phyloP scores from a whole-genome alignment of 257 asterid genomes.

The Nicotiana sylvestris region DNA sequence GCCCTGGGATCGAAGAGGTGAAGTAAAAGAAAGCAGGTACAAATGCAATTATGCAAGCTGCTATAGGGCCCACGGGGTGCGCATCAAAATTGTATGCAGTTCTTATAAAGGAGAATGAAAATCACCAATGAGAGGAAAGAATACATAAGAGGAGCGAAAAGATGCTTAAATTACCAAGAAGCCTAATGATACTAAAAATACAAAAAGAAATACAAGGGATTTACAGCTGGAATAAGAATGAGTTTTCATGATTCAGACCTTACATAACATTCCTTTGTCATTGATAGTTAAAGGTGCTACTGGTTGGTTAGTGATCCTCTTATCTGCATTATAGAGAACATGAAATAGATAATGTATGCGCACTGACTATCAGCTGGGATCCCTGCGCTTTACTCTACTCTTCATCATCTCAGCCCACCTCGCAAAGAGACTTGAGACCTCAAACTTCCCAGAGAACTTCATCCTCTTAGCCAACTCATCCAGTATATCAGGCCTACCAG shows the following conservation, averaged over 20 bases:
- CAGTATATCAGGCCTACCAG: constrained; percentile 44
- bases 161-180: not conserved
- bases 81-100: not conserved
- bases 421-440: constrained; percentile 39
- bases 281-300: not conserved
- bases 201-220: not conserved
- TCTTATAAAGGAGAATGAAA: not conserved
- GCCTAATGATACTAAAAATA: not conserved
- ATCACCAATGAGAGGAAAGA: not conserved
- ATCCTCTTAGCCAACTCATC: constrained; percentile 56
- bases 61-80: not conserved
- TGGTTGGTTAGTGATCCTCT: not conserved
- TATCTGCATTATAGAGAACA: not conserved
- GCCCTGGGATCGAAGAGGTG: not conserved
- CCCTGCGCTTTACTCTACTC: constrained; percentile 28
- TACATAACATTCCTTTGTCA: not conserved
- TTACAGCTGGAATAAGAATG: not conserved
- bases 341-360: not conserved
- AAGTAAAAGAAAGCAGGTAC: not conserved
- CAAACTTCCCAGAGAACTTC: constrained; percentile 57
- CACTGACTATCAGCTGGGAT: not conserved
- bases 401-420: constrained; percentile 56
- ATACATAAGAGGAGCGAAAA: not conserved
- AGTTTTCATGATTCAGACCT: not conserved
- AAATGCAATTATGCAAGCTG: not conserved